Evolutionary conservation across 495 filamentous ascomycete genomes (phyloP), one percentile per base, ranked within the genome.

Genomic region (Podospora tetraspora): DNA sequence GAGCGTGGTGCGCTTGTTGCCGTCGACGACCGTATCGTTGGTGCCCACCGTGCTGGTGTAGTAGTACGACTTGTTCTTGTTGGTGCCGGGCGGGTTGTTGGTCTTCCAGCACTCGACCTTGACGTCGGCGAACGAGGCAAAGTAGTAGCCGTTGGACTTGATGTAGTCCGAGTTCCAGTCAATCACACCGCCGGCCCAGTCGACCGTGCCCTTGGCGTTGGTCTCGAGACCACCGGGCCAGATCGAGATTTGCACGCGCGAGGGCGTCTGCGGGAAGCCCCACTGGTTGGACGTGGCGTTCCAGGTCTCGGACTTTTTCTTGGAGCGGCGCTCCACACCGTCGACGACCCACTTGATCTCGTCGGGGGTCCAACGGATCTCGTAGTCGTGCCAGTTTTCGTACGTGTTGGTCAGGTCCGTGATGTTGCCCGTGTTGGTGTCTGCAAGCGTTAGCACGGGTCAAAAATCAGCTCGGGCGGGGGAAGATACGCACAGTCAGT

Each of bases 191-290:
- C 95, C 95, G 16, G 95, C 90, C 95, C 95, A 99, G 61, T 87
- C 85, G 69, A 97, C 87, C 19, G 95, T 98, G 68, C 96, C 95
- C 73, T 89, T 66, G 29, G 86, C 91, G 75, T 96, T 97, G 78
- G 86, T 84, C 23, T 88, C 78, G 60, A 89, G 84, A 73, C 95
- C 95, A 70, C 92, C 95, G 67, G 95, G 96, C 95, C 95, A 99
- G 75, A 98, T 87, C 13, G 96, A 98, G 69, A 99, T 83, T 81
- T 97, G 91, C 63, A 99, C 86, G 70, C 95, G 91, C n/a, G 96
- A 78, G 3, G 95, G 95, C 3, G 92, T 96, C 80, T 97, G 95
- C 21, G 95, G 95, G 84, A 86, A 99, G 72, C 90, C 82, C 86
- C 89, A 99, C 73, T 87, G 88, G 78, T 94, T 91, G 70, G 87